phyloP scores from a whole-genome alignment of 73 alveolate genomes.

The Tetrahymena thermophila region DNA sequence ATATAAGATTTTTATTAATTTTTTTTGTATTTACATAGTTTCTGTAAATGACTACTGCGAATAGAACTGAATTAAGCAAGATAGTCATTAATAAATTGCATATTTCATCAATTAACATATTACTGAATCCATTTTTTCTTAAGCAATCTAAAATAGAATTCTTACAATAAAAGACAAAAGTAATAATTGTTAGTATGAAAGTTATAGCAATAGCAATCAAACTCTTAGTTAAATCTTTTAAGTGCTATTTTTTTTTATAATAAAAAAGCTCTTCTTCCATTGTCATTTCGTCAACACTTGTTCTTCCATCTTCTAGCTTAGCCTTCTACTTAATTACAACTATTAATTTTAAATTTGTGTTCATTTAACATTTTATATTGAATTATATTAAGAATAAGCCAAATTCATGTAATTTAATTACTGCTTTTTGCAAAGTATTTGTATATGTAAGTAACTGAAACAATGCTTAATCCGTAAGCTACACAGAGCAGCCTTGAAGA shows the following conservation, averaged over 20 bases:
- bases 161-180: background rate
- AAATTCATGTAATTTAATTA: background rate
- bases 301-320: background rate
- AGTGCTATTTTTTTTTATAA: background rate
- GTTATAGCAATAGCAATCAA: background rate
- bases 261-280: background rate
- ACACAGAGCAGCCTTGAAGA: background rate
- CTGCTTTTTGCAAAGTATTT: background rate
- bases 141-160: background rate
- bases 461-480: background rate
- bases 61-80: background rate
- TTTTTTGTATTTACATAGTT: background rate
- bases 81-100: background rate
- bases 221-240: background rate
- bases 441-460: background rate
- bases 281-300: background rate
- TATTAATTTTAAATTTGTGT: background rate
- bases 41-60: background rate
- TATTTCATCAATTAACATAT: background rate
- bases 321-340: background rate
- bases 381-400: background rate
- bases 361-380: background rate
- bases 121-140: background rate
- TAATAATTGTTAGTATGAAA: background rate
- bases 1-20: background rate